Conservation (phyloP, 805 yeast species). For the Pichia thaimueangensis region DNA sequence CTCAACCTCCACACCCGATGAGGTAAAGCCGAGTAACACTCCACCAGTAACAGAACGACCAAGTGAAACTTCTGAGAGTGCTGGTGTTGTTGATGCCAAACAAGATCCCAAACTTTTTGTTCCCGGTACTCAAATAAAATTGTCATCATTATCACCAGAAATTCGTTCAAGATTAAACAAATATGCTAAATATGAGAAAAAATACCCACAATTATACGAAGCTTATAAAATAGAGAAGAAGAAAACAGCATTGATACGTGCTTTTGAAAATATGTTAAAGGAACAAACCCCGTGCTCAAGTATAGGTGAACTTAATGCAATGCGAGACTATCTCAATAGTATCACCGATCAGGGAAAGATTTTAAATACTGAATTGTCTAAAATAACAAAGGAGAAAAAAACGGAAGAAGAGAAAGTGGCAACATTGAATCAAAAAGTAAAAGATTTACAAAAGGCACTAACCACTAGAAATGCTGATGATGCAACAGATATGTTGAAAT, state of each 20-base stretch:
- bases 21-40: neutral
- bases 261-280: slow-evolving; percentile 62
- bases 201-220: slow-evolving; percentile 76
- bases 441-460: slow-evolving; percentile 12
- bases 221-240: slow-evolving; percentile 81
- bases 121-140: slow-evolving; percentile 29
- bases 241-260: slow-evolving; percentile 49
- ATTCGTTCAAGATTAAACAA: slow-evolving; percentile 61
- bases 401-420: slow-evolving; percentile 13
- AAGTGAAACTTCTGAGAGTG: no score
- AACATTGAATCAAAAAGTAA: slow-evolving; percentile 11
- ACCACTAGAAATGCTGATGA: slow-evolving; percentile 29
- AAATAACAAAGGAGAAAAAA: slow-evolving; percentile 28
- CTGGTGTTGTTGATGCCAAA: no score
- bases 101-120: neutral
- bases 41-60: neutral
- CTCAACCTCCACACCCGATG: neutral
- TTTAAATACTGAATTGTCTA: slow-evolving; percentile 59
- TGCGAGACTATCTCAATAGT: slow-evolving; percentile 65
- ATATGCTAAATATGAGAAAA: slow-evolving; percentile 81
- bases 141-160: slow-evolving; percentile 45
- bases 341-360: slow-evolving; percentile 53
- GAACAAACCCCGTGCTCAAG: slow-evolving; percentile 79
- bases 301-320: slow-evolving; percentile 62
- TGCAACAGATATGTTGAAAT: slow-evolving; percentile 12